Evolutionary conservation across 768 basidiomycete species (phyloP).

Genomic region (Panaeolus cyanescens): DNA sequence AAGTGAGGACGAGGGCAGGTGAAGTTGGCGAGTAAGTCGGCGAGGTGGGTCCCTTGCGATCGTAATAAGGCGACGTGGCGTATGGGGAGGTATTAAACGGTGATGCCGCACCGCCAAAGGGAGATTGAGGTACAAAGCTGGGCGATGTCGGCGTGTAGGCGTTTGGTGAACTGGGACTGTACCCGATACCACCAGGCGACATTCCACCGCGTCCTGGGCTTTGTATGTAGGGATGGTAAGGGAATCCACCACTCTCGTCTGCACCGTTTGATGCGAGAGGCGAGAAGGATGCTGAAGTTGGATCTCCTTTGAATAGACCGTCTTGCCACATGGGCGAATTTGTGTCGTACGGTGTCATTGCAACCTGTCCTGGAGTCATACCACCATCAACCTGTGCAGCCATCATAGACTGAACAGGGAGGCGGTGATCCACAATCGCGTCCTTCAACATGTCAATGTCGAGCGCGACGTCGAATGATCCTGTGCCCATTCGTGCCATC

Average conservation of each 20-base stretch:
- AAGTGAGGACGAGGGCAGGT: conserved; percentile 79
- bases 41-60: conserved; percentile 63
- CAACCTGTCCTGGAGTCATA: conserved; percentile 90
- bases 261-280: conserved; percentile 86
- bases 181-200: conserved; percentile 87
- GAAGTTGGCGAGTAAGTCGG: conserved; percentile 91
- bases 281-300: conserved; percentile 90
- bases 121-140: conserved; percentile 79
- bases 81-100: conserved; percentile 82
- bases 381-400: conserved; percentile 80
- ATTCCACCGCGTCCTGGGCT: conserved; percentile 86
- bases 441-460: conserved; percentile 99
- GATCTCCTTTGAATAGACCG: conserved; percentile 75
- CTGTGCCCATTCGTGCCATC: conserved; percentile 99
- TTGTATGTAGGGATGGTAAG: conserved; percentile 75
- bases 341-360: conserved; percentile 96
- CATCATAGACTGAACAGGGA: conserved; percentile 83
- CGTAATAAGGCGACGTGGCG: conserved; percentile 84
- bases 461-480: conserved; percentile 91
- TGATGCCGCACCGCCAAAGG: conserved; percentile 80
- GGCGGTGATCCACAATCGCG: conserved; percentile 93
- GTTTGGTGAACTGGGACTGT: conserved; percentile 91
- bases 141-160: conserved; percentile 90
- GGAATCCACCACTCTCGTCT: conserved; percentile 80
- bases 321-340: conserved; percentile 87